Percentiles rank a stretch among this genome's conserved stretches.
Evolutionary conservation across 805 yeast species (phyloP).

Genomic region (Candida corydali): DNA sequence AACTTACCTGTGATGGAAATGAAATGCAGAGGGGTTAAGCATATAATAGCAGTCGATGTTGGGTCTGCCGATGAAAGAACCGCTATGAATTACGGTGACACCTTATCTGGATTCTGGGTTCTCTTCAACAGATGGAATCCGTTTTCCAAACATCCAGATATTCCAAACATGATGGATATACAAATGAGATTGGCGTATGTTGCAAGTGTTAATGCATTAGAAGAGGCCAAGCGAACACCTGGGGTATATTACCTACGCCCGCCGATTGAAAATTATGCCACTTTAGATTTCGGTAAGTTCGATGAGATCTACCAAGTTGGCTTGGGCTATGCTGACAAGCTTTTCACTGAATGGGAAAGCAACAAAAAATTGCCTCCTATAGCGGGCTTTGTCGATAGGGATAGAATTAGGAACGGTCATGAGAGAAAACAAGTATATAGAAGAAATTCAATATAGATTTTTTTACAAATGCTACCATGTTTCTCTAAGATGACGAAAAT

Average conservation of each 20-base stretch:
- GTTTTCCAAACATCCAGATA: slow-evolving; percentile 79
- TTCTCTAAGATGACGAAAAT: too few relatives aligned
- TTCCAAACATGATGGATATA: slow-evolving; percentile 92
- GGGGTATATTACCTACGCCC: slow-evolving; percentile 90
- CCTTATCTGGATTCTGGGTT: slow-evolving; percentile 91
- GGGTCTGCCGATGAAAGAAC: slow-evolving; percentile 92
- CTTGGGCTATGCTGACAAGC: slow-evolving; percentile 60
- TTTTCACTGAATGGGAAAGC: slow-evolving; percentile 48
- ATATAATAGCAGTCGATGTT: slow-evolving; percentile 90
- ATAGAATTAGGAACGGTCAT: slow-evolving; percentile 11
- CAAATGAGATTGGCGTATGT: slow-evolving; percentile 92
- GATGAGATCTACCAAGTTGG: slow-evolving; percentile 88
- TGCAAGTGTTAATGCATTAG: slow-evolving; percentile 89
- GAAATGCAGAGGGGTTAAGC: slow-evolving; percentile 83
- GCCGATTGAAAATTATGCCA: slow-evolving; percentile 88
- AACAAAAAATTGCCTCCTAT: slow-evolving; percentile 57
- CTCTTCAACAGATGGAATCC: slow-evolving; percentile 84
- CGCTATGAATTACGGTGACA: slow-evolving; percentile 88
- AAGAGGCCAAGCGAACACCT: slow-evolving; percentile 75
- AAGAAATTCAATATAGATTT: slow-evolving; percentile 56
- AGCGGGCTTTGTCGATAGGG: slow-evolving; percentile 43
- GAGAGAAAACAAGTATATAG: slow-evolving; percentile 35
- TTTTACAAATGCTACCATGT: too few relatives aligned
- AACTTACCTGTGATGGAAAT: slow-evolving; percentile 89
- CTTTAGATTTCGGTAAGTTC: slow-evolving; percentile 87